A percentile compares a stretch with the other conserved stretches of the same genome.
Conservation (phyloP, 768 basidiomycete genomes). For the Boletus edulis region DNA sequence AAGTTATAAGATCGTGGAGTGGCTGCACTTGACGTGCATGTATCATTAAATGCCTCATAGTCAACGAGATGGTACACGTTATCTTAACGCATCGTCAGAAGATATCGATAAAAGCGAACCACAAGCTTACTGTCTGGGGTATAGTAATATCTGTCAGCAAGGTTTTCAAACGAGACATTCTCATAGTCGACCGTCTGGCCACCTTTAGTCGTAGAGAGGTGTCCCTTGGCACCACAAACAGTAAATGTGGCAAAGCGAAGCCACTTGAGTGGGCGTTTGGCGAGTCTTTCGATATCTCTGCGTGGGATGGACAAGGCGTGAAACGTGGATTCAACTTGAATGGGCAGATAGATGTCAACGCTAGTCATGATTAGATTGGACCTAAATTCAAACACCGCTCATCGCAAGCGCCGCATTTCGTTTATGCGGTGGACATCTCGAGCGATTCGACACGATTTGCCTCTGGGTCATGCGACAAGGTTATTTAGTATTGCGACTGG, state of each 20-base stretch:
- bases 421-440: too few relatives aligned
- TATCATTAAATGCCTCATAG: too few relatives aligned
- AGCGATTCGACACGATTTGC: too few relatives aligned
- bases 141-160: background rate
- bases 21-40: too few relatives aligned
- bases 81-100: too few relatives aligned
- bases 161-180: background rate
- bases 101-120: too few relatives aligned
- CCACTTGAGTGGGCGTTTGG: background rate
- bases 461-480: too few relatives aligned
- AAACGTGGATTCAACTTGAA: background rate
- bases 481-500: background rate
- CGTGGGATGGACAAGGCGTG: background rate
- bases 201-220: too few relatives aligned
- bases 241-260: background rate
- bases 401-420: too few relatives aligned
- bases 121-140: background rate
- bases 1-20: background rate
- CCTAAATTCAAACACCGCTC: conserved; percentile 21
- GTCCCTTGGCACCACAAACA: too few relatives aligned
- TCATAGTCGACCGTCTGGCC: background rate
- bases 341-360: background rate
- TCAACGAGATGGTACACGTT: background rate
- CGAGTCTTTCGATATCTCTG: background rate
- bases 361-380: too few relatives aligned